These are phyloP conservation scores for Gloeopeniophorella convolvens DNA, from an alignment of 768 basidiomycete species.

Conservation along the genomic window DNA sequence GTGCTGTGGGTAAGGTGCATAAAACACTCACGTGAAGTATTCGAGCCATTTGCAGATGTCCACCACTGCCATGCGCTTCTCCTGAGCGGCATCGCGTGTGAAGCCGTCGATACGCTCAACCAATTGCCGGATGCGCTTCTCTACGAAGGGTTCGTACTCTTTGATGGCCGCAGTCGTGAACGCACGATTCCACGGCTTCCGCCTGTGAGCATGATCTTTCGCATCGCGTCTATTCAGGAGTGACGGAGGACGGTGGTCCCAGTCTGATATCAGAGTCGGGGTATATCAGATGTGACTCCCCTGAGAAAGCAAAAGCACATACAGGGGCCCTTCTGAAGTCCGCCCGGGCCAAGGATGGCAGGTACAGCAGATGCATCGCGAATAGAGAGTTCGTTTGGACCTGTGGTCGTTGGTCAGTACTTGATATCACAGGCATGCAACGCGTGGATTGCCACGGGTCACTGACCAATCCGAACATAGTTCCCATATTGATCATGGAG, in stretches of 20 bases:
- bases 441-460: too few relatives aligned
- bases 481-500: conserved; percentile 32
- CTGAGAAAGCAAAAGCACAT: neutral
- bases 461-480: conserved; percentile 33
- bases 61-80: conserved; percentile 21
- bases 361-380: conserved; percentile 6
- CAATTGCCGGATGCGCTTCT: conserved; percentile 30
- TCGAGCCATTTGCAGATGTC: conserved; percentile 31
- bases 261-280: neutral
- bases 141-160: conserved; percentile 36
- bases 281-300: too few relatives aligned
- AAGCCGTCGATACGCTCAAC: conserved; percentile 21
- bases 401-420: neutral
- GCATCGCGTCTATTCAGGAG: conserved; percentile 32
- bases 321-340: conserved; percentile 18
- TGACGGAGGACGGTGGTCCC: neutral
- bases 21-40: conserved; percentile 32
- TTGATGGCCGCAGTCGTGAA: conserved; percentile 38
- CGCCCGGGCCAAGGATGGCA: conserved; percentile 8
- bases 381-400: conserved; percentile 12
- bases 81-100: neutral
- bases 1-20: neutral
- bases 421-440: neutral
- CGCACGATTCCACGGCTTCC: conserved; percentile 38
- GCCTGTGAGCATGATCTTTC: conserved; percentile 33